phyloP scores from a whole-genome alignment of 768 basidiomycete species.

The Xanthoconium stramineum region DNA sequence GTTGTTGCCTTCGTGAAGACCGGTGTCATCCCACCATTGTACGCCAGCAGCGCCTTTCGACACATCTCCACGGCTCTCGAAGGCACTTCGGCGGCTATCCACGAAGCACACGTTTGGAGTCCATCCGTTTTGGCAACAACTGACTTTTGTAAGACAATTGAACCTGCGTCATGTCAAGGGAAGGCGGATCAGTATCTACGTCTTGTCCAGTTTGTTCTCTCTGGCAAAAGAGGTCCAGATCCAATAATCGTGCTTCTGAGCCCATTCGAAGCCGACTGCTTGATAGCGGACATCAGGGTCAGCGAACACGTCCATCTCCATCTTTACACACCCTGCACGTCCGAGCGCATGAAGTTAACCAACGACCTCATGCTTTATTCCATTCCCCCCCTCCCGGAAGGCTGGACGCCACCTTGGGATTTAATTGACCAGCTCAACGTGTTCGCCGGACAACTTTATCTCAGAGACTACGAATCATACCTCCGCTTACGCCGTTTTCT shows the following conservation, averaged over 20 bases:
- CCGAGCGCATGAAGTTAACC: background rate
- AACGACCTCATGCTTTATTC: background rate
- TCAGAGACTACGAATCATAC: background rate
- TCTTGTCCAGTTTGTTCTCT: background rate
- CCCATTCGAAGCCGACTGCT: background rate
- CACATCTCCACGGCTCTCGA: background rate
- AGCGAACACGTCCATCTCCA: background rate
- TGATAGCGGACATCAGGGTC: background rate
- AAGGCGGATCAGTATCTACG: background rate
- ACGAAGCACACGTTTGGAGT: background rate
- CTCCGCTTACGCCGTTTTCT: background rate
- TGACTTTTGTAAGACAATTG: background rate
- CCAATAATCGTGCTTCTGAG: background rate
- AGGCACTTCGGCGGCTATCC: background rate
- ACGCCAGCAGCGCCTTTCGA: background rate
- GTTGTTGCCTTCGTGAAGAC: too few species aligned
- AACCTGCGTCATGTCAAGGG: background rate
- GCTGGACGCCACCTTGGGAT: background rate
- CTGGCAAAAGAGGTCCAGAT: background rate
- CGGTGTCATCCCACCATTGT: too few species aligned
- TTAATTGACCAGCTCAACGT: background rate
- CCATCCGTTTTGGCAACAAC: background rate
- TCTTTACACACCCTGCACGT: background rate
- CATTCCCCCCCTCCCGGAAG: background rate
- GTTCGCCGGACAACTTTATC: background rate